A percentile compares a stretch with the other conserved stretches of the same genome.
phyloP scores from a whole-genome alignment of 306 rosid species.

The Lablab purpureus region DNA sequence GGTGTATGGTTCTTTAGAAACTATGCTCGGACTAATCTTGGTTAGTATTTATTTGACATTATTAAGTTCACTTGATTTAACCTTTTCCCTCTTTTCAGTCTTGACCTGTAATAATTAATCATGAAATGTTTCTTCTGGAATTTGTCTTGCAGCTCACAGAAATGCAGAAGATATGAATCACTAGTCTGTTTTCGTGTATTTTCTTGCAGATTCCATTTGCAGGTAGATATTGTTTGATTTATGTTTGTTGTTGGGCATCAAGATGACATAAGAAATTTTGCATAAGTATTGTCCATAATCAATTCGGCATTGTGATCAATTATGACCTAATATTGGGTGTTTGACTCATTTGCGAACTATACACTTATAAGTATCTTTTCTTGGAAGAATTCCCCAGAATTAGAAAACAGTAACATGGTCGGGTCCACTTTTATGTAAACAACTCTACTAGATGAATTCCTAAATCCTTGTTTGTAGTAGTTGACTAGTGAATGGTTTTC shows the following conservation, averaged over 20 bases:
- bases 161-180: constrained; percentile 97
- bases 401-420: no score
- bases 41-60: constrained; percentile 58
- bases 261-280: no score
- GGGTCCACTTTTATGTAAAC: no score
- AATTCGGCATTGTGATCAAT: no score
- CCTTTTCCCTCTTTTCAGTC: constrained; percentile 24
- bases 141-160: constrained; percentile 76
- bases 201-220: constrained; percentile 97
- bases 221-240: constrained; percentile 64
- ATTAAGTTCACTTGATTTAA: constrained; percentile 35
- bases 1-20: constrained; percentile 99
- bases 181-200: constrained; percentile 90
- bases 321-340: no score
- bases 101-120: constrained; percentile 10
- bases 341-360: no score
- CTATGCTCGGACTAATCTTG: constrained; percentile 92
- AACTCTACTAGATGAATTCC: no score
- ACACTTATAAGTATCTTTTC: no score
- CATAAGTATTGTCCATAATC: no score
- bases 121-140: constrained; percentile 44
- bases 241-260: constrained; percentile 21
- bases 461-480: no score
- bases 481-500: no score
- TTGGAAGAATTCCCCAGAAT: no score